Conservation (phyloP, 345 rosid genomes). For the Brassica carinata region DNA sequence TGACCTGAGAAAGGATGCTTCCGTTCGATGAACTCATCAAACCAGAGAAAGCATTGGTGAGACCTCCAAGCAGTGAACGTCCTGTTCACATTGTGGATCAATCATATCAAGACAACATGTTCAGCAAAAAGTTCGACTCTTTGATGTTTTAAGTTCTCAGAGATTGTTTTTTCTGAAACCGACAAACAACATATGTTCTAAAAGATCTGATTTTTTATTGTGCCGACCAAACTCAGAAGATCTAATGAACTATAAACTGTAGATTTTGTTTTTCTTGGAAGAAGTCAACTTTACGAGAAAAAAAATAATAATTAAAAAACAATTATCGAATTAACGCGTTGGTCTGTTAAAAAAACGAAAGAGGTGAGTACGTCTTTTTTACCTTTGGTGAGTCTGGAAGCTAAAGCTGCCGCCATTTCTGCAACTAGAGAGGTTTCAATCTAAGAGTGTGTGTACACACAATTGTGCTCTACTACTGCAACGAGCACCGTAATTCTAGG, state of each 20-base stretch:
- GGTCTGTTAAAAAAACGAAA: not conserved
- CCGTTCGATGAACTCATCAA: not conserved
- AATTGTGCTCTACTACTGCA: not conserved
- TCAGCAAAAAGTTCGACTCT: not conserved
- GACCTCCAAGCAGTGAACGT: conserved; percentile 50
- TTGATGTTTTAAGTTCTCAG: not conserved
- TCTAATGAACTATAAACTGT: not conserved
- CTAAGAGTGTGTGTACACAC: conserved; percentile 2
- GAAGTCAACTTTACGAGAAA: not conserved
- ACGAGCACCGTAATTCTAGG: conserved; percentile 6
- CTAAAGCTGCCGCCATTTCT: conserved; percentile 41
- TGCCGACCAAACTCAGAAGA: not conserved
- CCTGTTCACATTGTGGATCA: conserved; percentile 21
- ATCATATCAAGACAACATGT: not conserved
- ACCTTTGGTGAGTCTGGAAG: conserved; percentile 31
- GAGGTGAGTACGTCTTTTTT: not conserved
- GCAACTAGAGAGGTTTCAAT: conserved; percentile 8
- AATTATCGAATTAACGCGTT: not conserved
- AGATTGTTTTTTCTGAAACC: not conserved
- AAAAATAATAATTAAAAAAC: not conserved
- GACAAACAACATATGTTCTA: not conserved
- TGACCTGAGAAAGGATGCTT: conserved; percentile 48
- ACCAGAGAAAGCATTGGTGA: conserved; percentile 38
- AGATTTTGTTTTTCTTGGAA: not conserved
- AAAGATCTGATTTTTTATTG: not conserved